Conservation (phyloP, 441 rosid species). For the Syzygium syzygioides region DNA sequence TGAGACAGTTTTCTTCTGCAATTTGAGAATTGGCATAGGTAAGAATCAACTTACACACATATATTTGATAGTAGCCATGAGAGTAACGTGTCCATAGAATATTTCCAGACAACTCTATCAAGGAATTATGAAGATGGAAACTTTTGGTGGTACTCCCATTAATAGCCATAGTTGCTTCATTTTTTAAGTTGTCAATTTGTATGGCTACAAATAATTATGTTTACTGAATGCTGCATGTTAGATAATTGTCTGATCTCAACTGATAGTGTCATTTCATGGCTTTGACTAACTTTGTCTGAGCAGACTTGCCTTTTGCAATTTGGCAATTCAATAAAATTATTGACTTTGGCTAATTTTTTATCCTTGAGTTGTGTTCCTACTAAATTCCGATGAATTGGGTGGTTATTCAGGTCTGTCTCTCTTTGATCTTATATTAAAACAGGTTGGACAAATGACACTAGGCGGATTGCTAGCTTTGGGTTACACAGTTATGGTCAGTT, state of each 20-base stretch:
- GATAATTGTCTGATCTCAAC: not conserved
- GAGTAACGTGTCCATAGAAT: no score
- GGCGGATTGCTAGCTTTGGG: conserved; percentile 93
- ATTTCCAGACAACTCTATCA: no score
- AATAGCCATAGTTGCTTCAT: no score
- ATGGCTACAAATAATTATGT: not conserved
- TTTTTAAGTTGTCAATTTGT: not conserved
- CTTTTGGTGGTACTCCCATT: no score
- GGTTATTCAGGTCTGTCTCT: not conserved
- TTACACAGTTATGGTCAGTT: conserved; percentile 91
- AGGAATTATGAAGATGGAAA: no score
- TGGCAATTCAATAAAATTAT: not conserved
- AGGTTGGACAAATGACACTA: conserved; percentile 97
- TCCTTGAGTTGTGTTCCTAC: not conserved
- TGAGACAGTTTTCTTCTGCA: no score
- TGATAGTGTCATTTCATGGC: not conserved
- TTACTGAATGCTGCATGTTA: not conserved
- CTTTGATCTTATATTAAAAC: conserved; percentile 15
- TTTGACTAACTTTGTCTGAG: not conserved
- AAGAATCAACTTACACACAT: no score
- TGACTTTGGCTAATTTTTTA: not conserved
- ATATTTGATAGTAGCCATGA: no score
- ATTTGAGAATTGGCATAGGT: no score
- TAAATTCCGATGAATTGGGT: not conserved
- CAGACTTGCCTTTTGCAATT: not conserved